Percentiles rank a stretch among this genome's conserved stretches.
Conservation (phyloP, 2,329 filamentous ascomycete species). For the Botrytis elliptica region DNA sequence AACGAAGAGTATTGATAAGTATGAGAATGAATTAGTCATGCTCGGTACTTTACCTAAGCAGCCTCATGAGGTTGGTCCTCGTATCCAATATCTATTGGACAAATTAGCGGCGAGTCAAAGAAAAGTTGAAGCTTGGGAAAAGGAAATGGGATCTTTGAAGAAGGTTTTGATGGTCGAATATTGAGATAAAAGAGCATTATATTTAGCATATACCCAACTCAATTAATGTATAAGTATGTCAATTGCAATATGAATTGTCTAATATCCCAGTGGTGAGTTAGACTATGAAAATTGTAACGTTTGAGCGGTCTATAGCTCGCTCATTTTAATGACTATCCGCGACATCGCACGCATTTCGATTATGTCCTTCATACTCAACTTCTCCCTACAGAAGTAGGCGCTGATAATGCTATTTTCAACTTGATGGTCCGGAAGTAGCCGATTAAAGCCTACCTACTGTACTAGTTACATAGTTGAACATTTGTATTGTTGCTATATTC, state of each 20-base stretch:
- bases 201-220: conserved; percentile 27
- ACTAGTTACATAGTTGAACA: too few relatives aligned
- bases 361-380: too few relatives aligned
- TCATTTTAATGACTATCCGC: too few relatives aligned
- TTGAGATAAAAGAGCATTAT: conserved; percentile 21
- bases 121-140: conserved; percentile 73
- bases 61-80: conserved; percentile 63
- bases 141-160: conserved; percentile 69
- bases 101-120: conserved; percentile 74
- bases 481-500: neutral
- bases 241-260: neutral
- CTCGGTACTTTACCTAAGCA: conserved; percentile 70
- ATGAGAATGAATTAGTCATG: conserved; percentile 71
- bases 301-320: neutral
- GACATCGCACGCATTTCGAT: too few relatives aligned
- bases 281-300: neutral
- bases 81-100: conserved; percentile 68
- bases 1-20: conserved; percentile 71
- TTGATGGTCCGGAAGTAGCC: too few relatives aligned
- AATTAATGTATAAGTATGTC: conserved; percentile 16
- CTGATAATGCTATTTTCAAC: too few relatives aligned
- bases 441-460: too few relatives aligned
- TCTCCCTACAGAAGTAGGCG: too few relatives aligned
- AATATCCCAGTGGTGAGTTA: neutral
- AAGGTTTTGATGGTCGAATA: conserved; percentile 60